phyloP scores from a whole-genome alignment of 306 rosid genomes.

The Trifolium fragiferum region DNA sequence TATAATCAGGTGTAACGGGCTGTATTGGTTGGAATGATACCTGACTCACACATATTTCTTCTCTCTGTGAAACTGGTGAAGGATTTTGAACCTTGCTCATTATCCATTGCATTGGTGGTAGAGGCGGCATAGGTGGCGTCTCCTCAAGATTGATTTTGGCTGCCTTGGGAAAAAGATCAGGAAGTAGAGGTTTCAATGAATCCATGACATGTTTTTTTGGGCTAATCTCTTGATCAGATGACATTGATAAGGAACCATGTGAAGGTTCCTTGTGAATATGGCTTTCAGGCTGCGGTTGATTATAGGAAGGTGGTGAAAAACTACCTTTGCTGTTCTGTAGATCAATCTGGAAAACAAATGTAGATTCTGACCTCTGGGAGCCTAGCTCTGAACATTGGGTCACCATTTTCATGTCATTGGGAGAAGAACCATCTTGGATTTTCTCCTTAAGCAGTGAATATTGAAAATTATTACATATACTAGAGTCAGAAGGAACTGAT shows the following conservation, averaged over 20 bases:
- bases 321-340: slow-evolving; percentile 41
- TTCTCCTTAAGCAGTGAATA: slow-evolving; percentile 44
- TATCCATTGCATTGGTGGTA: slow-evolving; percentile 99
- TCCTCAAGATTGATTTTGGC: slow-evolving; percentile 58
- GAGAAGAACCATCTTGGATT: slow-evolving; percentile 43
- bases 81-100: slow-evolving; percentile 63
- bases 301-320: slow-evolving; percentile 42
- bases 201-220: slow-evolving; percentile 40
- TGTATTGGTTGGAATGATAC: slow-evolving; percentile 45
- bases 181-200: slow-evolving; percentile 51
- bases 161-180: slow-evolving; percentile 50
- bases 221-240: slow-evolving; percentile 46
- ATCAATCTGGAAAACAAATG: slow-evolving; percentile 42
- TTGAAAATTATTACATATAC: slow-evolving; percentile 38
- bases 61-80: slow-evolving; percentile 45
- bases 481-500: slow-evolving; percentile 45
- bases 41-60: slow-evolving; percentile 45
- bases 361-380: slow-evolving; percentile 42
- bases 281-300: slow-evolving; percentile 45
- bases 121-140: slow-evolving; percentile 94
- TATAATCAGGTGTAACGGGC: slow-evolving; percentile 47
- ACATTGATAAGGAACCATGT: slow-evolving; percentile 45
- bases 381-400: slow-evolving; percentile 45
- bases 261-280: slow-evolving; percentile 47
- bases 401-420: slow-evolving; percentile 43